Base-by-base conservation (phyloP, 352 stramenopile species). In the Phytopythium montanum region DNA sequence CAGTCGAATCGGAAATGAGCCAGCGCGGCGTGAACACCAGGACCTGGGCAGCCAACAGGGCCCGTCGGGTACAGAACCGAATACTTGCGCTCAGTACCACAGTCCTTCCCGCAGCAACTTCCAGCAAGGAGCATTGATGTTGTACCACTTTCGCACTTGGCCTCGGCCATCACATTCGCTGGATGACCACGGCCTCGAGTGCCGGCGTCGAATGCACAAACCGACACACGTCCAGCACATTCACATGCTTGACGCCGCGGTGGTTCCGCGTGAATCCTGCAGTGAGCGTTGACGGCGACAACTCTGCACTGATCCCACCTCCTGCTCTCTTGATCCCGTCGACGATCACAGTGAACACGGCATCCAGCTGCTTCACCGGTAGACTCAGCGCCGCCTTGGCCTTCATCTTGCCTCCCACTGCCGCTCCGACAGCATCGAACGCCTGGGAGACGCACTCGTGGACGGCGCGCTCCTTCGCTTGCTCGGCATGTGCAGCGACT, bases 171-270 rank as follows among this genome's bases (percentile, higher is more conserved):
- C 8, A 46, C 18, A 25, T 13, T 25, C 19, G 5, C 5, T 46
- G 14, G 19, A 6, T 46, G 9, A 55, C 16, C 6, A n/a, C 49
- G 5, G 29, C 49, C 52, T 46, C 28, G 21, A 87, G 56, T 21
- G 70, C 13, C 34, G 66, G 61, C 51, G 75, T 66, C 14, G 54
- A 50, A 50, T 88, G 61, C 5, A 76, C 55, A 39, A 91, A 88
- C 8, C 65, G 65, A 36, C 72, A 87, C 26, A 91, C 36, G 50
- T 89, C 79, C 69, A 88, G 68, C n/a, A 89, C 75, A 26, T 81
- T 91, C 19, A 85, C 72, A 29, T 85, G 69, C 5, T 66, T 68
- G 28, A 79, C 34, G 21, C 72, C 81, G 2, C 71, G 60, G 7
- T 81, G 65, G 14, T 74, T 56, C 18, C 62, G 62, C 28, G 61